Evolutionary conservation across 2,329 filamentous ascomycete genomes (phyloP).

Genomic region (Pyrenophora tritici-repentis): DNA sequence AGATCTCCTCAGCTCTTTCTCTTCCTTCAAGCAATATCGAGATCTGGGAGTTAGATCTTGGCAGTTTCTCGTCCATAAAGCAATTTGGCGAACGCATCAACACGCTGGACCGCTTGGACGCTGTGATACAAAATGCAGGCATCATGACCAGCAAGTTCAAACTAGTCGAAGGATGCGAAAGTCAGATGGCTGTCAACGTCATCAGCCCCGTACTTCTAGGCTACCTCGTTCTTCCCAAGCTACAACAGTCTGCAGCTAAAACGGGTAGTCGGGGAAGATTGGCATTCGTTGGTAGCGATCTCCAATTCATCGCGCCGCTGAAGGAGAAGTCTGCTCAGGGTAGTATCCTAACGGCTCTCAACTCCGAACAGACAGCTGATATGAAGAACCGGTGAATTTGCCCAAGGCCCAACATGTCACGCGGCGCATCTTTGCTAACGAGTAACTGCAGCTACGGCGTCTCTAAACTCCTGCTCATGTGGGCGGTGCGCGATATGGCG

Average conservation of each 20-base stretch:
- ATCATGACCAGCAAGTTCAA: conserved; percentile 16
- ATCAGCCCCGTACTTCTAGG: conserved; percentile 24
- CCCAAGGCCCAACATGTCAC: no score
- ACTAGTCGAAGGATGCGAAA: conserved; percentile 20
- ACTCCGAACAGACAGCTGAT: conserved; percentile 11
- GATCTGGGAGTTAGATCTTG: conserved; percentile 55
- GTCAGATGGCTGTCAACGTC: conserved; percentile 30
- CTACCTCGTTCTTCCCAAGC: conserved; percentile 34
- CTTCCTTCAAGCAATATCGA: conserved; percentile 41
- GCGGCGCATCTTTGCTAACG: not conserved
- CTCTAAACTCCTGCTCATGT: conserved; percentile 38
- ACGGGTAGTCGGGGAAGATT: conserved; percentile 24
- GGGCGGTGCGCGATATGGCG: conserved; percentile 29
- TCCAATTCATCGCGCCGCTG: conserved; percentile 31
- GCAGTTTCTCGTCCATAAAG: not conserved
- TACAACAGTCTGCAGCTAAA: conserved; percentile 24
- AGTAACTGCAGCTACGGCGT: conserved; percentile 20
- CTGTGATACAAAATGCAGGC: conserved; percentile 49
- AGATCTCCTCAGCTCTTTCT: conserved; percentile 38
- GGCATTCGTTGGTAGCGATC: conserved; percentile 35
- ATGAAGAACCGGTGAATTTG: conserved; percentile 8
- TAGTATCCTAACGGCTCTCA: conserved; percentile 29
- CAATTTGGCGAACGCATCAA: conserved; percentile 6
- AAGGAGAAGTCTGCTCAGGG: conserved; percentile 17
- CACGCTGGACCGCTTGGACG: conserved; percentile 39